Conservation (phyloP, 2,329 filamentous ascomycete species). For the Fusarium tanahbumbuense region DNA sequence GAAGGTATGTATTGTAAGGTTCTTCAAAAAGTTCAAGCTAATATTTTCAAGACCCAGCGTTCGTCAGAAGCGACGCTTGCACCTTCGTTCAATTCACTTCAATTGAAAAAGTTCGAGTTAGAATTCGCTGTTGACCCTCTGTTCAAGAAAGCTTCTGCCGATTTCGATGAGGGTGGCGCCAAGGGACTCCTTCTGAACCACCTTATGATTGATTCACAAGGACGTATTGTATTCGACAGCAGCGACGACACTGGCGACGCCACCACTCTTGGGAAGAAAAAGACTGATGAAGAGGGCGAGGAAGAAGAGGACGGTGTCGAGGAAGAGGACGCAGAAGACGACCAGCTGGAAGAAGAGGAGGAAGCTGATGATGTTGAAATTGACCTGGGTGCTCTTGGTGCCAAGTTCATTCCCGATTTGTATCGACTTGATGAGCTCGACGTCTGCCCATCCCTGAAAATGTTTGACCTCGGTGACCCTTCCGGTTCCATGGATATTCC, state of each 20-base stretch:
- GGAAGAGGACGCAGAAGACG: conserved; percentile 51
- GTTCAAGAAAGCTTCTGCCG: conserved; percentile 99
- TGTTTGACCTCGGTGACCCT: conserved; percentile 89
- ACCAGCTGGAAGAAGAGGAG: conserved; percentile 53
- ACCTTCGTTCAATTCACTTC: conserved; percentile 85
- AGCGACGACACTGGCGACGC: conserved; percentile 82
- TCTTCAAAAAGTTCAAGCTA: conserved; percentile 1
- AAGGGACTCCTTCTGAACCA: conserved; percentile 96
- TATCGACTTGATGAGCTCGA: conserved; percentile 83
- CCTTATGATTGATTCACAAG: conserved; percentile 91
- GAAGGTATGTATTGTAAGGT: conserved; percentile 66
- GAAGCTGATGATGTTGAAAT: conserved; percentile 72
- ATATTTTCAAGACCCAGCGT: conserved; percentile 66
- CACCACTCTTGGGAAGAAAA: conserved; percentile 50
- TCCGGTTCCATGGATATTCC: conserved; percentile 89
- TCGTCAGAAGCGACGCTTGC: conserved; percentile 95
- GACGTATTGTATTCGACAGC: conserved; percentile 97
- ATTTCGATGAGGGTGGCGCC: conserved; percentile 97
- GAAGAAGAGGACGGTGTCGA: conserved; percentile 53
- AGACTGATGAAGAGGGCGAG: conserved; percentile 55
- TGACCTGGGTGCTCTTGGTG: conserved; percentile 78
- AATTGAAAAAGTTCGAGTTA: conserved; percentile 96
- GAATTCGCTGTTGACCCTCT: conserved; percentile 96
- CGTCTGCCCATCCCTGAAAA: conserved; percentile 94
- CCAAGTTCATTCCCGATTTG: conserved; percentile 88